Base-by-base conservation (phyloP, 148 eudicot species). In the Euryodendron excelsum region DNA sequence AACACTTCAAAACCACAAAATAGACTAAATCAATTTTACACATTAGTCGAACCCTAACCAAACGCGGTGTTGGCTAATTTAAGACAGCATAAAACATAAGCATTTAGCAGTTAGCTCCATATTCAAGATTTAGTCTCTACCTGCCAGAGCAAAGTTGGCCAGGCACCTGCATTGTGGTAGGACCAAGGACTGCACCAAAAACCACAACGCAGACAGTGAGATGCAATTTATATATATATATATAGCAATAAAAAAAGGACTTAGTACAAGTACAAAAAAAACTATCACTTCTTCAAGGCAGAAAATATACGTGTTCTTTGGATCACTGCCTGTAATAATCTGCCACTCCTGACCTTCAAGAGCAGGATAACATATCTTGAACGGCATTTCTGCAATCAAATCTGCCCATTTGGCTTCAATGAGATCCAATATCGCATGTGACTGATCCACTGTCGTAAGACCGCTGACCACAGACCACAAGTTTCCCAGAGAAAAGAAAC, bases 111-210 rank as follows among this genome's bases (percentile, higher is more conserved):
- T n/a, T n/a, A n/a, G n/a, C n/a, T n/a, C 36, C 62, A n/a, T 23
- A 33, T 66, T 65, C 28, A 45, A 66, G 47, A 69, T 41, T 56
- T 8, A 25, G 12, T 28, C 45, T 36, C 66, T 70, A 90, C 93
- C 91, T 90, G 93, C 93, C 93, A 90, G 45, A 90, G 90, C 83
- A 90, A 78, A 79, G 93, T 88, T 69, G 91, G 93, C 93, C 93
- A 88, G n/a, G 93, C 83, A 55, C 93, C 93, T 56, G 76, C 91
- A 84, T 88, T 90, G 74, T 90, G 93, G 81, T 90, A 90, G 2
- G 93, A 91, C 92, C 94, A 91, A 47, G 90, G 90, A 73, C 91
- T 86, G 82, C 82, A 80, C 37, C 9, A 76, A 70, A 86, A 72
- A 77, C 36, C 77, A 78, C 62, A 70, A 44, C 11, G 18, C 67